A percentile compares a stretch with the other conserved stretches of the same genome.
Evolutionary conservation across 352 stramenopile genomes (phyloP).

Genomic region (Hyaloperonospora arabidopsidis): DNA sequence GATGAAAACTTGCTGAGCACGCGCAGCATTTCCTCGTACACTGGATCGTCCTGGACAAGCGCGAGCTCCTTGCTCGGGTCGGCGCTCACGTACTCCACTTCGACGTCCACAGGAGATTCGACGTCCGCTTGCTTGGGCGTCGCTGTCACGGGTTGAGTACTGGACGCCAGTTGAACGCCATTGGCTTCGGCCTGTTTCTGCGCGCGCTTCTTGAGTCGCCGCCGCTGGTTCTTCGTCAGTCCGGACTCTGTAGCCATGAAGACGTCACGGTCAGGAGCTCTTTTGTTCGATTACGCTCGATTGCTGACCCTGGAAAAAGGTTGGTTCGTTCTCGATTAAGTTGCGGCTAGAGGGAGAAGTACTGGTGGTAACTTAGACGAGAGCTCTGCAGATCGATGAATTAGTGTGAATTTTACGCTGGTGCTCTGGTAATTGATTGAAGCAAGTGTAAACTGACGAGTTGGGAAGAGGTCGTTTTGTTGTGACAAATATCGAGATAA

Average conservation of each 20-base stretch:
- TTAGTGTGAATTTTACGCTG: no score
- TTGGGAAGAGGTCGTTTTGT: no score
- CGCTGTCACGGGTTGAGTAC: neutral
- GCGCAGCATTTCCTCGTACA: constrained; percentile 81
- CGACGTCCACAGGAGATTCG: constrained; percentile 30
- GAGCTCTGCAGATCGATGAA: no score
- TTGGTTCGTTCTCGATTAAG: no score
- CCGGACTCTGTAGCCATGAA: constrained; percentile 19
- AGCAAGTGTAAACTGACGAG: no score
- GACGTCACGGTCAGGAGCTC: neutral
- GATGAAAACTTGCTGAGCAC: constrained; percentile 84
- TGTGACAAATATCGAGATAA: no score
- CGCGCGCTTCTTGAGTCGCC: constrained; percentile 76
- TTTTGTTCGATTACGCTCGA: no score
- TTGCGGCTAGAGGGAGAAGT: no score
- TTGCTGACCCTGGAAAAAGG: no score
- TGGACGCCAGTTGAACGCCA: constrained; percentile 12
- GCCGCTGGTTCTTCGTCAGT: constrained; percentile 79
- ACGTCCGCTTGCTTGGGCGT: constrained; percentile 3
- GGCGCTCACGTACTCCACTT: constrained; percentile 80
- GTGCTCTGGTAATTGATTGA: no score
- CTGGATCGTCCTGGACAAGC: constrained; percentile 51
- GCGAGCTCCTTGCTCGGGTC: constrained; percentile 60
- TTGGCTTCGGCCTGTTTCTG: constrained; percentile 52
- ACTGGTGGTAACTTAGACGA: no score